phyloP scores from a whole-genome alignment of 208 protist species.

The Trypanosoma boissoni region DNA sequence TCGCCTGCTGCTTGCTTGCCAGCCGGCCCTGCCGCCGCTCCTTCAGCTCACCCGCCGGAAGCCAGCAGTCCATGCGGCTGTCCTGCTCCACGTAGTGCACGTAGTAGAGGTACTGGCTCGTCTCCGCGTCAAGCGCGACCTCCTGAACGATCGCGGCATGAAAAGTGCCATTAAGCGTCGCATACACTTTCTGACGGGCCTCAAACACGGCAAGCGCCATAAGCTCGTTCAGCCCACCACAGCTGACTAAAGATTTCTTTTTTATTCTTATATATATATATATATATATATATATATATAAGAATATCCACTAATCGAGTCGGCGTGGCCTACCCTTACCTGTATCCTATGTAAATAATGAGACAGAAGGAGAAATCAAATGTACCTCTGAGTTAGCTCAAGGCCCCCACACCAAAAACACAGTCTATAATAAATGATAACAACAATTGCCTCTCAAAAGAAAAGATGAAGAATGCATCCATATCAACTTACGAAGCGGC shows the following conservation, averaged over 20 bases:
- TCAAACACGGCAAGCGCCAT: constrained; percentile 41
- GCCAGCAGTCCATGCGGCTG: constrained; percentile 85
- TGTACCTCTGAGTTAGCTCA: no score
- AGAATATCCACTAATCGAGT: no score
- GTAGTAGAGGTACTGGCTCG: constrained; percentile 69
- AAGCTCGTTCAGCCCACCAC: no score
- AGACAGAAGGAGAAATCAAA: no score
- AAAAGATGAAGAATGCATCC: no score
- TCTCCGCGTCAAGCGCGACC: constrained; percentile 51
- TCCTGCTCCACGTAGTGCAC: constrained; percentile 89
- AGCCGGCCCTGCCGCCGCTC: constrained; percentile 59
- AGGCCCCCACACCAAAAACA: no score
- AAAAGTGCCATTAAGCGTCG: constrained; percentile 71
- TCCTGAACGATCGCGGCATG: constrained; percentile 74
- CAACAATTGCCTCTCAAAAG: no score
- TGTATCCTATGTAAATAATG: no score
- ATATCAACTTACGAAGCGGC: no score
- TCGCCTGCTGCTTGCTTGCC: constrained; percentile 30
- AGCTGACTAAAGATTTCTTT: no score
- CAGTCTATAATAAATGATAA: no score
- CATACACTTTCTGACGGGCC: constrained; percentile 81
- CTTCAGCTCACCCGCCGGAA: constrained; percentile 68
- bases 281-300: constrained; percentile 1
- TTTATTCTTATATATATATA: constrained; percentile 7
- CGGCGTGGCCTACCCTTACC: no score